Conservation (phyloP, 805 yeast genomes). For the Myxozyma geophila region DNA sequence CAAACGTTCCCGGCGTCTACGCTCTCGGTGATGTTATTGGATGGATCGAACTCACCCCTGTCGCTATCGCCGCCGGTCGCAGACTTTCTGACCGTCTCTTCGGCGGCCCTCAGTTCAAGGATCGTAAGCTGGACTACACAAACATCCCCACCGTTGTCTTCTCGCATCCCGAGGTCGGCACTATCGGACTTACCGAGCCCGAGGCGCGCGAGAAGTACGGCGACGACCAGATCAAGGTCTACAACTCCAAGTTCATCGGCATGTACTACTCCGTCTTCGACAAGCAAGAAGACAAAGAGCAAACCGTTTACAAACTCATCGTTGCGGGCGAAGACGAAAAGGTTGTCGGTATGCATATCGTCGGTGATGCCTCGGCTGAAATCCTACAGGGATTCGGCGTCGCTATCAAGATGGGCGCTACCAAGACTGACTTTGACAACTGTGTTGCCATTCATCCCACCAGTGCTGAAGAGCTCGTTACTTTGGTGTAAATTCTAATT, state of each 20-base stretch:
- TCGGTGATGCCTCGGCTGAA: conserved; percentile 90
- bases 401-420: conserved; percentile 98
- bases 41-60: conserved; percentile 88
- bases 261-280: conserved; percentile 92
- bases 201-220: conserved; percentile 83
- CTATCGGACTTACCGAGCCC: conserved; percentile 82
- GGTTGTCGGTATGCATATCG: conserved; percentile 92
- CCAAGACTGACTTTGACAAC: conserved; percentile 91
- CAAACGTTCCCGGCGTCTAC: conserved; percentile 69
- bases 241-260: conserved; percentile 80
- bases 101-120: conserved; percentile 71
- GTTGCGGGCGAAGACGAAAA: conserved; percentile 82
- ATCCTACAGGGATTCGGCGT: conserved; percentile 98
- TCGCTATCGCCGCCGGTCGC: conserved; percentile 98
- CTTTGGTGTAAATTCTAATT: conserved; percentile 55
- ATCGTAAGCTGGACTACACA: conserved; percentile 80
- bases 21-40: conserved; percentile 96
- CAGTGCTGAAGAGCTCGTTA: conserved; percentile 95
- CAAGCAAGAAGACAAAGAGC: conserved; percentile 67
- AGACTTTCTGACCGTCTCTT: conserved; percentile 88
- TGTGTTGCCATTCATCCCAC: conserved; percentile 99
- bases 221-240: conserved; percentile 74
- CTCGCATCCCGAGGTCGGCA: conserved; percentile 97
- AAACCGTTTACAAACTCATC: conserved; percentile 84
- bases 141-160: conserved; percentile 96